Conservation (phyloP, 768 basidiomycete species). For the Phylloporus arenicola region DNA sequence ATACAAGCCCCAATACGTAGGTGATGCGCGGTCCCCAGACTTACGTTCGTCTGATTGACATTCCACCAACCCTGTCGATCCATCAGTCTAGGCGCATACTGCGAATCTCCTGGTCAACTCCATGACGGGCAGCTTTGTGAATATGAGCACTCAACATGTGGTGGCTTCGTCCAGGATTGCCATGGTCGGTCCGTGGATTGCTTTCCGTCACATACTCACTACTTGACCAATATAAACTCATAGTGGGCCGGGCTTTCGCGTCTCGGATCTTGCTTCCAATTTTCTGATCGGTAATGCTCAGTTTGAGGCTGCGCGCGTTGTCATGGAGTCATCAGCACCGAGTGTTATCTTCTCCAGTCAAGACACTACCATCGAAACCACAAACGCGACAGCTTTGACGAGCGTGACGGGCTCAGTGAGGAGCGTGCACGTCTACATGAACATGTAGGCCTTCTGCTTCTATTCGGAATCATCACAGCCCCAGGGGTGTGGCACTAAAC, state of each 20-base stretch:
- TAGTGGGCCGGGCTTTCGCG: conserved; percentile 71
- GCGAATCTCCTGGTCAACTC: conserved; percentile 66
- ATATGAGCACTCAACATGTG: conserved; percentile 70
- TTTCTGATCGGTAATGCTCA: conserved; percentile 65
- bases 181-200: conserved; percentile 52
- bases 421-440: conserved; percentile 64
- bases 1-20: conserved; percentile 76
- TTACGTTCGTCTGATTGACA: background rate
- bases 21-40: conserved; percentile 20
- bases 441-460: conserved; percentile 48
- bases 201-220: background rate
- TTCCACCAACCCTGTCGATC: background rate
- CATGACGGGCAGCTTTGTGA: conserved; percentile 67
- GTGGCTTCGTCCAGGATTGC: conserved; percentile 60
- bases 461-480: background rate
- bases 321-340: conserved; percentile 44
- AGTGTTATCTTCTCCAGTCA: conserved; percentile 12
- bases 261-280: conserved; percentile 74
- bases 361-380: conserved; percentile 16
- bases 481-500: background rate
- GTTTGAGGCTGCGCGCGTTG: conserved; percentile 58
- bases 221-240: background rate
- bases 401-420: conserved; percentile 56
- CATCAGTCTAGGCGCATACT: conserved; percentile 59
- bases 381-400: conserved; percentile 28